Evolutionary conservation across 768 basidiomycete species (phyloP), one percentile per base, ranked within the genome.

Genomic region (Amanita exitialis): DNA sequence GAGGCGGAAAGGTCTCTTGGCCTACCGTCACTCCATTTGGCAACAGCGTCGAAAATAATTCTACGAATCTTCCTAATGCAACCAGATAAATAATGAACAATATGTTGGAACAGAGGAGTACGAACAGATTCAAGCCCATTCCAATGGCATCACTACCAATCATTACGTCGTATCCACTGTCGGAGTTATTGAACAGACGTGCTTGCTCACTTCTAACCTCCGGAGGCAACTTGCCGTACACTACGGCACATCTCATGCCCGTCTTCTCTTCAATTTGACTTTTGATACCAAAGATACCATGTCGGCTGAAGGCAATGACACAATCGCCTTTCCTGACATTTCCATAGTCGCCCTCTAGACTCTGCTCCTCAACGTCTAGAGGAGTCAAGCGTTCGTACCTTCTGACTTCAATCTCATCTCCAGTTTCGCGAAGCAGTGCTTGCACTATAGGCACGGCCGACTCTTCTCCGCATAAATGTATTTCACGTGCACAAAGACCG

Each of bases 401-500:
- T 54, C 86, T 77, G 28, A 99, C 67, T 43, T 83, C 70, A 35
- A 96, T 59, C 47, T 88, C 81, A 62, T 99, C 96, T 5, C 90
- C 92, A 0, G 88, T 84, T 37, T 82, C 74, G 38, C 73, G 70
- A n/a, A 90, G 69, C 50, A 98, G 65, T 6, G 70, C 67, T 61
- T 76, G 59, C 9, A 98, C 71, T n/a, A 98, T 65, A 0, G 86
- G 86, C 8, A 98, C 80, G 0, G 87, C 93, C 2, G 87, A 85
- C 58, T 91, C 92, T 64, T 99, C 96, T 3, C 96, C 96, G 60
- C 96, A 98, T 1, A 99, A 74, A 67, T 99, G 96, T 1, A 99
- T 59, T 61, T 97, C 94, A 23, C 74, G 71, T 2, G 93, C 92
- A 49, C 74, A 66, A 1, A 84, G 44, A 2, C 90, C 88, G 16